A percentile compares a stretch with the other conserved stretches of the same genome.
phyloP scores from a whole-genome alignment of 2,329 filamentous ascomycete genomes.

The Domatiomyces globalis region DNA sequence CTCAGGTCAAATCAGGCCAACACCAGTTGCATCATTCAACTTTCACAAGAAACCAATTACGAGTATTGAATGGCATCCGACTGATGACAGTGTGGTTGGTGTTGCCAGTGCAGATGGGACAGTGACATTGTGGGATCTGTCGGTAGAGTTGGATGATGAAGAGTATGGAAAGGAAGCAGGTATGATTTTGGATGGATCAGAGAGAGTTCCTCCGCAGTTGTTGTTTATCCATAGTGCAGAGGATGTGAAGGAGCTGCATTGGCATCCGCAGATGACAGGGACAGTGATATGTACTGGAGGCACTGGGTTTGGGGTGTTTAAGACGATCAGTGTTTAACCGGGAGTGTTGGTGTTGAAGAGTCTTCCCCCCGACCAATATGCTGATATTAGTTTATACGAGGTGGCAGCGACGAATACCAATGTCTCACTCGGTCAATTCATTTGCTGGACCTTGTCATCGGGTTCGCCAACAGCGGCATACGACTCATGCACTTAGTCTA shows the following conservation, averaged over 20 bases:
- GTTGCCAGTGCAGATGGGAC: slow-evolving; percentile 90
- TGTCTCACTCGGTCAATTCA: too few species aligned
- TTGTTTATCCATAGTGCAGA: slow-evolving; percentile 96
- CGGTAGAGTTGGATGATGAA: slow-evolving; percentile 92
- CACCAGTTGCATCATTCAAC: slow-evolving; percentile 79
- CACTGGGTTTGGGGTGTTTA: slow-evolving; percentile 66
- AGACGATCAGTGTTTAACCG: slow-evolving; percentile 62
- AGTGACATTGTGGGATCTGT: slow-evolving; percentile 89
- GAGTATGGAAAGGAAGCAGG: slow-evolving; percentile 75
- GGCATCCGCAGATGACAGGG: slow-evolving; percentile 92
- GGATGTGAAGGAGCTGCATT: slow-evolving; percentile 88
- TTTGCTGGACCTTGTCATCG: too few species aligned
- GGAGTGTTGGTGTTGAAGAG: not conserved
- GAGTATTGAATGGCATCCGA: slow-evolving; percentile 91
- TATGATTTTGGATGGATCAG: slow-evolving; percentile 16
- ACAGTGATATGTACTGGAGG: slow-evolving; percentile 80
- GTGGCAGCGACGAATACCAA: too few species aligned
- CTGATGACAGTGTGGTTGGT: slow-evolving; percentile 87
- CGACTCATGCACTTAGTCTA: too few species aligned
- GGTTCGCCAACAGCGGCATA: too few species aligned
- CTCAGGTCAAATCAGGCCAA: slow-evolving; percentile 41
- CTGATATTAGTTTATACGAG: too few species aligned
- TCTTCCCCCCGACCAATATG: too few species aligned
- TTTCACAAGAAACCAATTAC: slow-evolving; percentile 98
- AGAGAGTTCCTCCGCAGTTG: slow-evolving; percentile 68